Percentiles rank a stretch among this genome's conserved stretches.
Evolutionary conservation across 352 stramenopile genomes (phyloP).

Genomic region (Ophiocytium majus): DNA sequence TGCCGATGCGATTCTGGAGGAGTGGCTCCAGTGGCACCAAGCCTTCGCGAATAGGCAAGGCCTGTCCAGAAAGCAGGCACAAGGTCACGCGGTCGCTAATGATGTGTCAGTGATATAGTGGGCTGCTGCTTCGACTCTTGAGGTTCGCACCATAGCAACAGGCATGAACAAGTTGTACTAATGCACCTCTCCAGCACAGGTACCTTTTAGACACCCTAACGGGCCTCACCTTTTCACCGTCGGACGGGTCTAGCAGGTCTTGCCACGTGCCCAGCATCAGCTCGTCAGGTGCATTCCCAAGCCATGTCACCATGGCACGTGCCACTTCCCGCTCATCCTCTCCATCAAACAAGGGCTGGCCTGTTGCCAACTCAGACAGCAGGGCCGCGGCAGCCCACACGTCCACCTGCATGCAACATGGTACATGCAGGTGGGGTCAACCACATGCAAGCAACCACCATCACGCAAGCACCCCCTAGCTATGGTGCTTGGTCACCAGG

Average conservation of each 20-base stretch:
- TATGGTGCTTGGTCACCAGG: too few relatives aligned
- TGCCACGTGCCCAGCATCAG: not conserved
- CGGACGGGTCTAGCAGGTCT: not conserved
- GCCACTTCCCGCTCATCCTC: constrained; percentile 79
- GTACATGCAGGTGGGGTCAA: constrained; percentile 61
- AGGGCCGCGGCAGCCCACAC: constrained; percentile 83
- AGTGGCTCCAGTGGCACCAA: not conserved
- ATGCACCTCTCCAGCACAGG: too few relatives aligned
- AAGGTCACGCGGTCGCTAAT: too few relatives aligned
- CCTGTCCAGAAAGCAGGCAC: not conserved
- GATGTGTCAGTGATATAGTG: too few relatives aligned
- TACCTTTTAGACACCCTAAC: too few relatives aligned
- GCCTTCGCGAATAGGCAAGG: not conserved
- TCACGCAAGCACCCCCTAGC: too few relatives aligned
- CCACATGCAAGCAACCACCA: too few relatives aligned
- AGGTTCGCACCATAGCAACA: too few relatives aligned
- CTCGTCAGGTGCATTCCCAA: not conserved
- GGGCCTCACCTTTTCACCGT: not conserved
- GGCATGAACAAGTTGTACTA: not conserved
- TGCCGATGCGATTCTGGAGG: not conserved
- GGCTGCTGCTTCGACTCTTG: too few relatives aligned
- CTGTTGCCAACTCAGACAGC: constrained; percentile 79
- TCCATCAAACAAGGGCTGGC: constrained; percentile 75
- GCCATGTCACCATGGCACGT: constrained; percentile 5
- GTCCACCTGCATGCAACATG: constrained; percentile 64